Conservation (phyloP, 2,329 filamentous ascomycete genomes). For the Kalmusia sp. region DNA sequence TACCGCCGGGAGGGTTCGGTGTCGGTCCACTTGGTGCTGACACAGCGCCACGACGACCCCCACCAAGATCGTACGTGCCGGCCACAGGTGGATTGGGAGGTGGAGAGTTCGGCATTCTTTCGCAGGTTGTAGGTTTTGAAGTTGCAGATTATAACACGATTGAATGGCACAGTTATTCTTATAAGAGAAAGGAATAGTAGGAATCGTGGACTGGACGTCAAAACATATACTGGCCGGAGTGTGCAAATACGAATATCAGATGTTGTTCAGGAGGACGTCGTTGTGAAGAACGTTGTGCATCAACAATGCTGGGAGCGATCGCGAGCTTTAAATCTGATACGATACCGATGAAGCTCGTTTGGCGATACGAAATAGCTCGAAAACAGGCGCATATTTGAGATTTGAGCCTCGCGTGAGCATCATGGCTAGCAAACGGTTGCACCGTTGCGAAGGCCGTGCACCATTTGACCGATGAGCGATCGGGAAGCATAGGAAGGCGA, state of each 20-base stretch:
- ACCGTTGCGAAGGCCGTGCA: not conserved
- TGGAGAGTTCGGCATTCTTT: not conserved
- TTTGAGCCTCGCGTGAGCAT: no score
- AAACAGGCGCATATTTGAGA: no score
- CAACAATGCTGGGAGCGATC: not conserved
- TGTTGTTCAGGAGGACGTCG: no score
- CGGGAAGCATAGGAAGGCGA: no score
- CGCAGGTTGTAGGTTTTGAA: no score
- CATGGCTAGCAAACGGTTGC: not conserved
- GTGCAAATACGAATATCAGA: no score
- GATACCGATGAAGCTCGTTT: not conserved
- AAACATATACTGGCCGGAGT: no score
- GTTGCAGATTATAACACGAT: no score
- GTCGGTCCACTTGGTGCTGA: slow-evolving; percentile 1
- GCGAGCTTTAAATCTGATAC: not conserved
- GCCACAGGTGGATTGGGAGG: not conserved
- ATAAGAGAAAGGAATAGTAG: not conserved
- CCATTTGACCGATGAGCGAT: no score
- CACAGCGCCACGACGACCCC: slow-evolving; percentile 5
- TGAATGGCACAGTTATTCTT: no score
- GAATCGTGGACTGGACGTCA: no score
- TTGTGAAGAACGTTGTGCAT: not conserved
- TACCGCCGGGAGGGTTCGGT: not conserved
- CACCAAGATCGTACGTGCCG: slow-evolving; percentile 12
- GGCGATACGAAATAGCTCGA: no score